A percentile compares a stretch with the other conserved stretches of the same genome.
These are phyloP conservation scores for Apiotrichum sp. DNA, from an alignment of 1,284 basidiomycete species.

Conservation along the genomic window DNA sequence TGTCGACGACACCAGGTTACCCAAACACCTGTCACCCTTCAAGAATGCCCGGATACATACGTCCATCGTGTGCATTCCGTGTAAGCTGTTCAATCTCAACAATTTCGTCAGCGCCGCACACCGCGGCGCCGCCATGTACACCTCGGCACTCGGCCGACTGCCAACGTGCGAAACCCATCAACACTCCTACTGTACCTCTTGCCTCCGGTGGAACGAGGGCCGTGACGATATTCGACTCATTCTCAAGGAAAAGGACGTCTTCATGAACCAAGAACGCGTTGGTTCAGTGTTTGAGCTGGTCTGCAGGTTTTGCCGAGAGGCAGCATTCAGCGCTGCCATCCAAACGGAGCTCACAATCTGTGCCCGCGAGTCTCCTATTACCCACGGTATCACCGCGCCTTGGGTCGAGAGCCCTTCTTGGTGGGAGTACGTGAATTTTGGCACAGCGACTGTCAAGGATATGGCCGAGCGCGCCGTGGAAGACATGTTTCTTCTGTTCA, in stretches of 20 bases:
- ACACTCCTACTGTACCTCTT: constrained; percentile 18
- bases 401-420: not conserved
- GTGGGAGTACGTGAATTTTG: constrained; percentile 13
- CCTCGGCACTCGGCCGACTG: constrained; percentile 12
- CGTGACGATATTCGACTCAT: constrained; percentile 4
- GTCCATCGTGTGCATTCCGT: constrained; percentile 8
- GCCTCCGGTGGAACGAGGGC: constrained; percentile 10
- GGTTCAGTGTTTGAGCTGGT: constrained; percentile 1
- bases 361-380: constrained; percentile 9
- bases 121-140: constrained; percentile 8
- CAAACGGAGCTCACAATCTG: constrained; percentile 11
- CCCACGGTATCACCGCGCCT: constrained; percentile 4
- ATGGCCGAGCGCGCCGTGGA: constrained; percentile 20
- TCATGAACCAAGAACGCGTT: constrained; percentile 10
- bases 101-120: not conserved
- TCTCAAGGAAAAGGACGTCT: not conserved
- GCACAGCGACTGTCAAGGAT: constrained; percentile 3
- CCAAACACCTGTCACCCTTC: not conserved
- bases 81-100: not conserved
- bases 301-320: constrained; percentile 19
- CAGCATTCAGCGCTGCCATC: constrained; percentile 7
- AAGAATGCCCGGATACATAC: not conserved
- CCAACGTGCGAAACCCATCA: constrained; percentile 22
- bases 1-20: not conserved
- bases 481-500: constrained; percentile 21